Percentiles rank a stretch among this genome's conserved stretches.
These are phyloP conservation scores for Athelia psychrophila DNA, from an alignment of 1,284 basidiomycete species.

Conservation along the genomic window DNA sequence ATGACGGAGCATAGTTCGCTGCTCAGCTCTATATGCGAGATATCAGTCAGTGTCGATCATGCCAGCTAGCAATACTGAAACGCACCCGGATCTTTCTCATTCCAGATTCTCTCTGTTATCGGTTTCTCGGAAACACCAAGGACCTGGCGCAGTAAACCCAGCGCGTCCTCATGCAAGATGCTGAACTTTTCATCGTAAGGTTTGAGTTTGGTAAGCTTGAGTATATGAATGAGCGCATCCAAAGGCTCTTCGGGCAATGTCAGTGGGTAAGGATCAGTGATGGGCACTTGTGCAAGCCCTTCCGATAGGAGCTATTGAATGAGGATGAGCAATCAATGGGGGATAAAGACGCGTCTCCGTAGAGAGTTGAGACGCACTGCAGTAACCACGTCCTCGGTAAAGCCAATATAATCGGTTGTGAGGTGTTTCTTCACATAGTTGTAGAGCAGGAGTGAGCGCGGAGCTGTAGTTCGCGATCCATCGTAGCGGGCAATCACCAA, in stretches of 20 bases:
- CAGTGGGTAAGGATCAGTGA: constrained; percentile 47
- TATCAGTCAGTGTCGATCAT: constrained; percentile 15
- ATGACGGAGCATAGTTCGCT: constrained; percentile 18
- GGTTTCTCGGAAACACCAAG: constrained; percentile 22
- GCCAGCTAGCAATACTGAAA: constrained; percentile 10
- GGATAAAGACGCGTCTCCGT: neutral
- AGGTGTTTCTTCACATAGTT: constrained; percentile 53
- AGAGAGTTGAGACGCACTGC: constrained; percentile 33
- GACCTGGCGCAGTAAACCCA: constrained; percentile 34
- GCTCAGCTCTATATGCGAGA: constrained; percentile 20
- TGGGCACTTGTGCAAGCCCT: constrained; percentile 39
- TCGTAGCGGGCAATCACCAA: too few relatives aligned
- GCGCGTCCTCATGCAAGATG: constrained; percentile 29
- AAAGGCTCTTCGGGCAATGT: constrained; percentile 50
- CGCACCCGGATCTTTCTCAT: constrained; percentile 29
- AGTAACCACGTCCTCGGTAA: constrained; percentile 40
- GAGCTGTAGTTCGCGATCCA: constrained; percentile 15
- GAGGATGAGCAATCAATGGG: constrained; percentile 8
- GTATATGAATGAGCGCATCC: constrained; percentile 31
- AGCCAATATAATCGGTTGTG: constrained; percentile 51
- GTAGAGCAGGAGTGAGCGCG: constrained; percentile 48
- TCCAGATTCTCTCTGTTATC: constrained; percentile 31
- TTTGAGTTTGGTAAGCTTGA: constrained; percentile 29
- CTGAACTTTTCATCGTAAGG: constrained; percentile 44
- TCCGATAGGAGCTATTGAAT: constrained; percentile 47